Evolutionary conservation across 768 basidiomycete genomes (phyloP), one percentile per base, ranked within the genome.

Genomic region (Mrakia gelida): DNA sequence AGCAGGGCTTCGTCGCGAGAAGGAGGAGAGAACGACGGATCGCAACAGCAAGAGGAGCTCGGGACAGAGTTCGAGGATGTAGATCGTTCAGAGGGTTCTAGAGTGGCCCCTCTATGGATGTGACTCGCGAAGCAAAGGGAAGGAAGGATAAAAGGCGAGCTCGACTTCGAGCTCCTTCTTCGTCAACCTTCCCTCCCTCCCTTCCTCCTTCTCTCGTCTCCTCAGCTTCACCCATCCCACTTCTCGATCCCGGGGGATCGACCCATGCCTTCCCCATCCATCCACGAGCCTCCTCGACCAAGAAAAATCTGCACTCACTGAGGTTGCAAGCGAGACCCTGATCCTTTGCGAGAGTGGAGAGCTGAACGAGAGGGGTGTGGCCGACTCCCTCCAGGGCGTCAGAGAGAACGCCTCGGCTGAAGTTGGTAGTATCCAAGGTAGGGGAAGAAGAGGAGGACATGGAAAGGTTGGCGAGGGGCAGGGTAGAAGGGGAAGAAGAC

Each of bases 321-420:
- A 99, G 87, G 84, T 96, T 97, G 85, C 96, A 98, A 83, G 91
- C 90, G 38, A 98, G 85, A 0, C 90, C 92, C 75, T 95, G 87
- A 18, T 88, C 87, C 45, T 87, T 84, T 10, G 93, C 92, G 18
- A 97, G 88, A 82, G 89, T 90, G 85, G 92, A 90, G 10, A 98
- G 88, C 71, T 93, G 88, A 80, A 99, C 89, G 81, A 99, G 88
- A 4, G 96, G 97, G 0, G 97, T 98, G 80, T 92, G 87, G 3
- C 96, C 96, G 16, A 98, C 90, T 13, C 92, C 93, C 38, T 90
- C 93, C 59, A 95, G 89, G 6, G 92, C 92, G 56, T 87, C 90
- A 80, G 92, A 89, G 62, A 97, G 87, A 61, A 97, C 82, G 21
- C 84, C 84, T 18, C 18, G 23, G 28, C 32, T 38, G 52, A 75